Evolutionary conservation across 495 filamentous ascomycete genomes (phyloP), one percentile per base, ranked within the genome.

Genomic region (Tuber aestivum): DNA sequence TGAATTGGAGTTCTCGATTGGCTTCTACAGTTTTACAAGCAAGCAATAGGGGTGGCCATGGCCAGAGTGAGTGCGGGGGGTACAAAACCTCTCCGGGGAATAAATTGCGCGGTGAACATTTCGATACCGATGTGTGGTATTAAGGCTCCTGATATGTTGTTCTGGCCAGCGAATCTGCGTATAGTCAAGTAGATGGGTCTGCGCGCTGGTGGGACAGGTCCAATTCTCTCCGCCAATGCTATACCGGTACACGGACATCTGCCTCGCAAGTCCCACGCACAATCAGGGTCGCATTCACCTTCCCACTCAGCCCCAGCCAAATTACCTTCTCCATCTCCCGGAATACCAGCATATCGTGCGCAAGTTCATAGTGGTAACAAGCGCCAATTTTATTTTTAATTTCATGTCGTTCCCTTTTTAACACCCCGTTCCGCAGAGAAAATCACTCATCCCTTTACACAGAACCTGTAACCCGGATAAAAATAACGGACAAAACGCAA

Each of bases 401-500:
- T 41, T n/a, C 35, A 23, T 21, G 6, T 23, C 18, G 16, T 44
- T 20, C 23, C 41, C 37, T 35, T 65, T 35, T 32, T 65, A 65
- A 65, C 56, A 65, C 27, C 56, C 27, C 27, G 35, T 65, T 65
- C 56, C 27, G 56, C 14, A 65, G 56, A 18, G 27, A 3, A 65
- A 65, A 65, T 35, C 35, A 35, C 27, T 35, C 56, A 35, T 35
- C 56, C 56, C 56, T 65, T 44, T 41, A 71, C 35, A 71, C 35
- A 65, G 56, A 65, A 65, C 72, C 72, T 23, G 41, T 40, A 23
- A 20, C 72, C 38, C 44, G 70, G 44, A 72, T 27, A 38, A 40
- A n/a, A 5, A 70, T n/a, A 41, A 40, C 2, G 4, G 20, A 70
- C 14, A 70, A 70, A 71, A 41, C 10, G 70, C 23, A 71, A n/a